Base-by-base conservation (phyloP, 169 alveolate species). In the Besnoitia besnoiti region DNA sequence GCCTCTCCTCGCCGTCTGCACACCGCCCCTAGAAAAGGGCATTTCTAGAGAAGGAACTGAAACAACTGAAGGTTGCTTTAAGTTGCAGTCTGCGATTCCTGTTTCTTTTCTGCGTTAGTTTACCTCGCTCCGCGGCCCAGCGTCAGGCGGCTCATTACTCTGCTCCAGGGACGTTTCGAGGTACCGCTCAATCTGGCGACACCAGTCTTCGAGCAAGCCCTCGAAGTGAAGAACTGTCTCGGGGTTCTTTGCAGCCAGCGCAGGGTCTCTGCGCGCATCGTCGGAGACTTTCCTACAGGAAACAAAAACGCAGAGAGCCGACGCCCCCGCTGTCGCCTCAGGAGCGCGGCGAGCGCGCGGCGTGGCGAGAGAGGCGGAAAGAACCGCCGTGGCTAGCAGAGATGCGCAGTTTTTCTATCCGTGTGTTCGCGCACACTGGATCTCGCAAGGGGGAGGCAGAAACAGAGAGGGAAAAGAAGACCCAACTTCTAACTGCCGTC, bases 51-150 rank as follows among this genome's bases (percentile, higher is more conserved):
- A n/a, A n/a, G n/a, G n/a, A n/a, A n/a, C n/a, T n/a, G n/a, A n/a
- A n/a, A n/a, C n/a, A n/a, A n/a, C n/a, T n/a, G n/a, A n/a, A n/a
- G n/a, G n/a, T n/a, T n/a, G n/a, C n/a, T n/a, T n/a, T n/a, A n/a
- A n/a, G n/a, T n/a, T 14, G 55, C 55, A 8, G 55, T 14, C 55
- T 49, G 55, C 55, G 55, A 5, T 49, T 14, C 55, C 14, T 49
- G 55, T 49, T 14, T 14, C 14, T 49, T 49, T 50, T 14, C 24
- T 16, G 7, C 16, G 42, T 51, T 5, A 0, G 44, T 85, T 73
- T 61, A 80, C 92, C 92, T 92, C 94, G 85, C 90, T 85, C 40
- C 94, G 87, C 14, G 94, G 94, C 51, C 94, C 94, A 0, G 37
- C 91, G 59, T 92, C 92, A n/a, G 75, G 73, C 19, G 47, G 85